Base-by-base conservation (phyloP, 306 rosid species). In the Pterocarpus santalinus region DNA sequence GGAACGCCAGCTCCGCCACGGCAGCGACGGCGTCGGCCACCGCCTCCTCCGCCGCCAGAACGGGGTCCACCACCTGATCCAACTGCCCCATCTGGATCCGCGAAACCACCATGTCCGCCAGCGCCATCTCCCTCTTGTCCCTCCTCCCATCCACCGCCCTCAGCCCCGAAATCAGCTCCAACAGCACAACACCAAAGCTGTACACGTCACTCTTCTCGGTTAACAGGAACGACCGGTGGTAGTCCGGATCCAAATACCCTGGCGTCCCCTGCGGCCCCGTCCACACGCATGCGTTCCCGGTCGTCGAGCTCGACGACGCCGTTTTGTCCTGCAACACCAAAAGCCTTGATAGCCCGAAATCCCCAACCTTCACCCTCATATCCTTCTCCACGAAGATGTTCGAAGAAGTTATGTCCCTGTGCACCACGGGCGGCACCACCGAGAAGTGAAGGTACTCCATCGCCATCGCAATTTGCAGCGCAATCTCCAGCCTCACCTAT, bases 231-330 rank as follows among this genome's bases (percentile, higher is more conserved):
- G 99, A 95, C 63, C 90, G 86, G 86, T 95, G 94, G 64, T 95
- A 95, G 14, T 95, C 99, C 49, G 99, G 99, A 77, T 95, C 99
- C 78, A 95, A 82, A 57, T 95, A 95, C 9, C 99, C 99, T 1
- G 99, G 99, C 0, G 99, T 95, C 0, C 99, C 99, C 38, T 93
- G 99, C 0, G 99, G 99, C 0, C 99, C 99, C 3, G 99, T 95
- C 90, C 98, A 95, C 9, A 95, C 99, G 61, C 36, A 92, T 34
- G 93, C 99, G 2, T 80, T 65, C 61, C 61, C 61, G 61, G 32
- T 55, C 7, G 22, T 15, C 6, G 61, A 55, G 4, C 61, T 17
- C 2, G 86, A 75, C 52, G 95, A 77, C 35, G 93, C 43, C 28
- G 84, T 55, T 55, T 55, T 81, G 6, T 91, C 95, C 16, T 93